Base-by-base conservation (phyloP, 495 filamentous ascomycete species). In the Pseudevernia furfuracea region DNA sequence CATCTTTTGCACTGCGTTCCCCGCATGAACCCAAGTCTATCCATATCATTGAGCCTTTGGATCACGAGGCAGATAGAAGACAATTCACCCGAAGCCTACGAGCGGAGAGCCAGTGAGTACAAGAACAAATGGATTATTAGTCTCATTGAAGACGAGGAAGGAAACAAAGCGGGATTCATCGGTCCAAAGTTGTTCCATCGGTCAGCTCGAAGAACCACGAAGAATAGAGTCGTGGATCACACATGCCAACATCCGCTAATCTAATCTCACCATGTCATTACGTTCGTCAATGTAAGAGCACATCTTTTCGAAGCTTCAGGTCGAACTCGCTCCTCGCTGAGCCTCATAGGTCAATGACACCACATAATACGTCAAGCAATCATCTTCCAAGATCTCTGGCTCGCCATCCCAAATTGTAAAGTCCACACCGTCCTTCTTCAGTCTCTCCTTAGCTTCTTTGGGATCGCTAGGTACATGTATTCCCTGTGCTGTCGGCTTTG, bases 401-500 rank as follows among this genome's bases (percentile, higher is more conserved):
- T 59, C 62, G 28, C 44, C 53, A 23, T 59, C 7, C 62, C 58
- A 59, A 44, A 62, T 30, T 23, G 43, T 53, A 58, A 65, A 68
- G 15, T 49, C 58, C 25, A 64, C 62, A 48, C 59, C 57, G 8
- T 43, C 36, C 21, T 65, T 61, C 38, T 62, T 41, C 3, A 68
- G 44, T 37, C 62, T 64, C 17, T 59, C 41, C 44, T 52, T 64
- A 2, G 62, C 62, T 17, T 57, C 38, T 5, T 44, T 46, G 37
- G 61, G 37, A 1, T 34, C 28, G 52, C 52, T 63, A 23, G 38
- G 38, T 14, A 34, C 25, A 57, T n/a, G 38, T 30, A 10, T 58
- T 21, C 25, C 25, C 25, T 0, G 15, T 32, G 28, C 49, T 53
- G 25, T 25, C 28, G 34, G 32, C 23, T 23, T 39, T 6, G 56